Evolutionary conservation across 1,139 yeast genomes (phyloP).

Genomic region (Suhomyces terraborum): DNA sequence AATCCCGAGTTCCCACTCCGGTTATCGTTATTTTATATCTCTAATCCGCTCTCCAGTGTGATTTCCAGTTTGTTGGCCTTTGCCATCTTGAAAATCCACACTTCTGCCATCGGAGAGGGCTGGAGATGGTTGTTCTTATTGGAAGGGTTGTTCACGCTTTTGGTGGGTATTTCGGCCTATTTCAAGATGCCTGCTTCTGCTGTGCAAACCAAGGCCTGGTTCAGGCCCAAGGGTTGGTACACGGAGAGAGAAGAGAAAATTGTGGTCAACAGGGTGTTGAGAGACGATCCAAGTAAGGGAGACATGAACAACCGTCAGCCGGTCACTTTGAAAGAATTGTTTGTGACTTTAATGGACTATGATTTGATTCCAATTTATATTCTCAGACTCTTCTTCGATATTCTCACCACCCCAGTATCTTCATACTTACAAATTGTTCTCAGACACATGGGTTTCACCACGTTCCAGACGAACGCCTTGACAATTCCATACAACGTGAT

Average conservation of each 20-base stretch:
- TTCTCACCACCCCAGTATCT: slow-evolving; percentile 42
- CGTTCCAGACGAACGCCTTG: slow-evolving; percentile 55
- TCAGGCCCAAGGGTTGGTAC: slow-evolving; percentile 61
- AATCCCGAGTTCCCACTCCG: slow-evolving; percentile 52
- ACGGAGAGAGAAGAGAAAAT: slow-evolving; percentile 63
- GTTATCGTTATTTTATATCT: slow-evolving; percentile 51
- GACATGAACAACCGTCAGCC: slow-evolving; percentile 69
- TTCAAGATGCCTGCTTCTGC: slow-evolving; percentile 64
- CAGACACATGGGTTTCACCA: slow-evolving; percentile 54
- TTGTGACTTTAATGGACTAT: slow-evolving; percentile 49
- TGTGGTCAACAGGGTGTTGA: slow-evolving; percentile 58
- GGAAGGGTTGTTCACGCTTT: slow-evolving; percentile 60
- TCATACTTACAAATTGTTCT: slow-evolving; percentile 56
- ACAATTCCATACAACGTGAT: slow-evolving; percentile 52
- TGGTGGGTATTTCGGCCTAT: slow-evolving; percentile 53
- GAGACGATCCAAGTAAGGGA: slow-evolving; percentile 73
- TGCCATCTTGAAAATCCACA: slow-evolving; percentile 46
- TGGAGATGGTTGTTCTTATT: slow-evolving; percentile 69
- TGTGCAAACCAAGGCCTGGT: slow-evolving; percentile 55
- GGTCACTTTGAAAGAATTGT: slow-evolving; percentile 40
- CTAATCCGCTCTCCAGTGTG: slow-evolving; percentile 39
- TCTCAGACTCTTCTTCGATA: slow-evolving; percentile 50
- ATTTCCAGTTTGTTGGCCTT: slow-evolving; percentile 49
- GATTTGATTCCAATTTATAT: slow-evolving; percentile 58
- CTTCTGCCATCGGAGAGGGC: slow-evolving; percentile 44